Evolutionary conservation across 345 rosid species (phyloP).

Genomic region (Populus davidiana): DNA sequence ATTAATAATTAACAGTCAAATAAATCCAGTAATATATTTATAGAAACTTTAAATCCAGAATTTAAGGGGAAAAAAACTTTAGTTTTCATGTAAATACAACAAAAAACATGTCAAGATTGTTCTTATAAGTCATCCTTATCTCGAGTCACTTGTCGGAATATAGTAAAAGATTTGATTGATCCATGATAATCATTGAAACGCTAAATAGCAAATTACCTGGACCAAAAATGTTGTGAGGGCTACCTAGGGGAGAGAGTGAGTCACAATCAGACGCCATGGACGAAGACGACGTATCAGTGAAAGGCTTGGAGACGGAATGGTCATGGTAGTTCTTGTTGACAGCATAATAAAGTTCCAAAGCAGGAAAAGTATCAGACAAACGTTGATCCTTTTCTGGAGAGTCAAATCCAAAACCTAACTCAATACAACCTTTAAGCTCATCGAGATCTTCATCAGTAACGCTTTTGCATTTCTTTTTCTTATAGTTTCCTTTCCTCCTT

Average conservation of each 20-base stretch:
- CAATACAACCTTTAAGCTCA: slow-evolving; percentile 86
- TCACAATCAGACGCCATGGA: slow-evolving; percentile 52
- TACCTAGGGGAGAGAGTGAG: slow-evolving; percentile 44
- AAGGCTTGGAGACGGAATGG: slow-evolving; percentile 38
- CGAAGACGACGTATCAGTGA: slow-evolving; percentile 25
- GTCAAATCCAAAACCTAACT: slow-evolving; percentile 80
- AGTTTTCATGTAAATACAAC: background rate
- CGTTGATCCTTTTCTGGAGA: slow-evolving; percentile 69
- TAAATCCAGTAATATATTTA: background rate
- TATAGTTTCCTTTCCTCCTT: slow-evolving; percentile 52
- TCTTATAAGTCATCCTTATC: background rate
- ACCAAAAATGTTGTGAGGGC: slow-evolving; percentile 55
- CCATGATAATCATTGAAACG: background rate
- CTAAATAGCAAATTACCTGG: slow-evolving; percentile 33
- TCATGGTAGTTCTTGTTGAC: slow-evolving; percentile 67
- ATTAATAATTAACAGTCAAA: too few species aligned
- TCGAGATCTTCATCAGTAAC: slow-evolving; percentile 87
- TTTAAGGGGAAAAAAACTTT: background rate
- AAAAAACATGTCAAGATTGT: background rate
- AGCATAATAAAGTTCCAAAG: slow-evolving; percentile 72
- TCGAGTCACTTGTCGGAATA: background rate
- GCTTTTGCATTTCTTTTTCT: slow-evolving; percentile 60
- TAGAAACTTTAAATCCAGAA: background rate
- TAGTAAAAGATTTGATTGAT: background rate
- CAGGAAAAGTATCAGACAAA: slow-evolving; percentile 77